Percentiles rank a stretch among this genome's conserved stretches.
Evolutionary conservation across 345 rosid genomes (phyloP).

Genomic region (Pugionium dolabratum): DNA sequence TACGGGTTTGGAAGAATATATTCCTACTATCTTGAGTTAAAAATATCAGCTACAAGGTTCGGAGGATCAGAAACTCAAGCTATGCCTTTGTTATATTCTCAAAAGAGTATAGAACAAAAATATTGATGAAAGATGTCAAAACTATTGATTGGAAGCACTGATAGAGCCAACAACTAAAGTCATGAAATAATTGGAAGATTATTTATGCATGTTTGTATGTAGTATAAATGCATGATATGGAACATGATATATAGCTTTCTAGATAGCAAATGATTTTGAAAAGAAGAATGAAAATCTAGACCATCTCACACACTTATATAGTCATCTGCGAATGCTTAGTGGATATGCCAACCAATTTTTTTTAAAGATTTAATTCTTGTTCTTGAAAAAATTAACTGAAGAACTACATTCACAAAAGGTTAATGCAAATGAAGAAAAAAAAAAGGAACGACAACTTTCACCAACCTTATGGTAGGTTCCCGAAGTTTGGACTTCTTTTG

Average conservation of each 20-base stretch:
- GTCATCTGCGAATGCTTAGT: neutral
- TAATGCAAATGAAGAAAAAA: neutral
- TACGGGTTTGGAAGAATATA: neutral
- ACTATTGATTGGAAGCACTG: neutral
- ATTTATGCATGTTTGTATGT: neutral
- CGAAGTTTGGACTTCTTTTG: constrained; percentile 42
- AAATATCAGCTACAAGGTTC: neutral
- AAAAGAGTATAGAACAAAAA: neutral
- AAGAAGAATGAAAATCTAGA: constrained; percentile 3
- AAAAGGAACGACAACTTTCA: constrained; percentile 10
- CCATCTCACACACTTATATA: neutral
- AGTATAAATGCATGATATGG: neutral
- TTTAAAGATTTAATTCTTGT: constrained; percentile 10
- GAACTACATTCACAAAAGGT: neutral
- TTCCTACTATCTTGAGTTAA: neutral
- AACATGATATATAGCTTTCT: neutral
- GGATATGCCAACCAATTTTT: neutral
- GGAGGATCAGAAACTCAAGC: constrained; percentile 1
- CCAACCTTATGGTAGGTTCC: constrained; percentile 73
- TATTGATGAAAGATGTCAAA: neutral
- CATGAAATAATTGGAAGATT: constrained; percentile 16
- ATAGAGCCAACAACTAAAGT: neutral
- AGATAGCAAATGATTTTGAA: neutral
- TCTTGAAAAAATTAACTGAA: neutral
- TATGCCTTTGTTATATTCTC: neutral